A percentile compares a stretch with the other conserved stretches of the same genome.
Conservation (phyloP, 2,329 filamentous ascomycete genomes). For the Ascochyta fabae region DNA sequence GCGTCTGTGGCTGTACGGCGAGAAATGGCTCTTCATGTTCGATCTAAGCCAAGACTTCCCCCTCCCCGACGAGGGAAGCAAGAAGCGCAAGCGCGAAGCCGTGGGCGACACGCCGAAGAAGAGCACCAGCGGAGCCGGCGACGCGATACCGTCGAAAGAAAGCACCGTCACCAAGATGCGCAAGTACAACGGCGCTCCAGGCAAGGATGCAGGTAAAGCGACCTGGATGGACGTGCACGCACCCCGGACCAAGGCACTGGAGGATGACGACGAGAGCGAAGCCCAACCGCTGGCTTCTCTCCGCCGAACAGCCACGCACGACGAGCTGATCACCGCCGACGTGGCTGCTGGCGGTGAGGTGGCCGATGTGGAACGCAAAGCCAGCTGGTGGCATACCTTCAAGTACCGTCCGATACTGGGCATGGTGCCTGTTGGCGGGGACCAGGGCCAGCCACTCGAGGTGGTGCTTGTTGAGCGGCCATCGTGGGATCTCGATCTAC, state of each 20-base stretch:
- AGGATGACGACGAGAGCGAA: constrained; percentile 40
- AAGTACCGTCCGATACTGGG: constrained; percentile 96
- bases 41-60: constrained; percentile 76
- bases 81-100: constrained; percentile 41
- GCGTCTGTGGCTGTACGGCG: constrained; percentile 86
- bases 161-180: constrained; percentile 57
- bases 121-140: constrained; percentile 61
- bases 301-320: constrained; percentile 33
- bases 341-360: constrained; percentile 20
- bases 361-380: constrained; percentile 24
- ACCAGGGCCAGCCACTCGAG: constrained; percentile 64
- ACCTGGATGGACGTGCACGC: constrained; percentile 40
- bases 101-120: constrained; percentile 29
- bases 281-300: constrained; percentile 33
- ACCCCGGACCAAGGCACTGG: constrained; percentile 26
- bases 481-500: constrained; percentile 79
- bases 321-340: constrained; percentile 28
- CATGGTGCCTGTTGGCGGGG: constrained; percentile 61
- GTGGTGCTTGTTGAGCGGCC: constrained; percentile 89
- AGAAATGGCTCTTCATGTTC: constrained; percentile 89
- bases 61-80: constrained; percentile 29
- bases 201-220: constrained; percentile 31
- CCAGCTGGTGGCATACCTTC: constrained; percentile 77
- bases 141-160: constrained; percentile 56
- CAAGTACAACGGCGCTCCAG: constrained; percentile 53